Base-by-base conservation (phyloP, 1,139 yeast species). In the Lodderomyces metapsilosis region DNA sequence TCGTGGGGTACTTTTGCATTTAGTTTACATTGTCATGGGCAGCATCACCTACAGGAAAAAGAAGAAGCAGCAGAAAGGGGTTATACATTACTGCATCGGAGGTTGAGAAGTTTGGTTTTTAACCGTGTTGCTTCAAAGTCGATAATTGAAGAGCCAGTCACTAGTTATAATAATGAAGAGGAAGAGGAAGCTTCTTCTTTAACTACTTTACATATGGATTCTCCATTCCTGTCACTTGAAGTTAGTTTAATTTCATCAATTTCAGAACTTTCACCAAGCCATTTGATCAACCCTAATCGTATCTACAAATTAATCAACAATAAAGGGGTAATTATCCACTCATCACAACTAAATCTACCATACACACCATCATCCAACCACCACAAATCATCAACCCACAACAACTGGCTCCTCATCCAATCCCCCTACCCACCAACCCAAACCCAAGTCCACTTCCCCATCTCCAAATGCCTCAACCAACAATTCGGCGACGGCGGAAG, bases 401-500 rank as follows among this genome's bases (percentile, higher is more conserved):
- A 23, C 13, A 18, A 36, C 4, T 36, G 38, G 38, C 24, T 36
- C 20, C 10, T 17, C n/a, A 9, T 36, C 9, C 13, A 11, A 13
- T 10, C 38, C 13, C 17, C 32, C 5, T 15, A 13, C 12, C 18
- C 25, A 18, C 36, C 36, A 11, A 21, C 2, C 8, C 16, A 12
- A 21, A 22, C 24, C 10, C 37, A 30, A 31, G n/a, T 37, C 5
- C 20, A 37, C 18, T 28, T 37, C 5, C 52, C 52, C n/a, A 24
- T 49, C 5, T 42, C 50, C n/a, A 38, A 38, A 24, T 49, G 52
- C 36, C 37, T 49, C 23, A 44, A 43, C 36, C 48, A 47, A 37
- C 27, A 32, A 12, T 33, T 39, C 27, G 51, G 52, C 2, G 43
- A 40, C 15, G 52, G 52, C 7, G 52, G 52, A 2, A 34, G 41